phyloP scores from a whole-genome alignment of 441 rosid genomes.

The Syzygium syzygioides region DNA sequence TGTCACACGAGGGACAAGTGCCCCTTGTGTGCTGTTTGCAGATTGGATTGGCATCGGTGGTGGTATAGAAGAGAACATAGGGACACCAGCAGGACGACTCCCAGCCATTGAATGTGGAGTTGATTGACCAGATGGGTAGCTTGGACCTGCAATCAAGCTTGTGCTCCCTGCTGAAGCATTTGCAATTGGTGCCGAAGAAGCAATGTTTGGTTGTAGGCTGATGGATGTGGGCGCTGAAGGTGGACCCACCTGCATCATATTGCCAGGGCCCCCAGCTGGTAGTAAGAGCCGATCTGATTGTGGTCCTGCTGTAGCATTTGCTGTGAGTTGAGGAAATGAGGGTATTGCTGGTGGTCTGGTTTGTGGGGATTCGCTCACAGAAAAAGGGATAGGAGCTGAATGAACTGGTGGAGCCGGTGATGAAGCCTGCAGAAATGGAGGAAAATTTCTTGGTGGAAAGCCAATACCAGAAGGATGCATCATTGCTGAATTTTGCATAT shows the following conservation, averaged over 20 bases:
- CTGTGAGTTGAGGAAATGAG: slow-evolving; percentile 28
- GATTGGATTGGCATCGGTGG: slow-evolving; percentile 17
- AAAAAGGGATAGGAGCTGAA: slow-evolving; percentile 18
- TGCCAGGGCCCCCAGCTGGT: slow-evolving; percentile 28
- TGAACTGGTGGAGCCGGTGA: slow-evolving; percentile 24
- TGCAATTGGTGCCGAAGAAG: slow-evolving; percentile 17
- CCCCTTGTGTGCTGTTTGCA: slow-evolving; percentile 4
- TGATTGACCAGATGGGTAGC: slow-evolving; percentile 19
- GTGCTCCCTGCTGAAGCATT: slow-evolving; percentile 14
- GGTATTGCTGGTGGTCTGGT: slow-evolving; percentile 24
- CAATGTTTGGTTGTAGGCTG: slow-evolving; percentile 32
- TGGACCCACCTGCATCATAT: slow-evolving; percentile 33
- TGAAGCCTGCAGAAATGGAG: slow-evolving; percentile 31
- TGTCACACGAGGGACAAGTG: slow-evolving; percentile 13
- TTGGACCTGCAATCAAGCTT: slow-evolving; percentile 8
- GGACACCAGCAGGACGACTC: slow-evolving; percentile 20
- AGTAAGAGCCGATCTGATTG: slow-evolving; percentile 16
- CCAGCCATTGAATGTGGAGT: slow-evolving; percentile 6
- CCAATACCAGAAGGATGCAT: slow-evolving; percentile 24
- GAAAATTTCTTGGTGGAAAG: slow-evolving; percentile 32
- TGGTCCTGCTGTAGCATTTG: slow-evolving; percentile 22
- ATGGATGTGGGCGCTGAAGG: slow-evolving; percentile 24
- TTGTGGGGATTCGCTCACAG: slow-evolving; percentile 34
- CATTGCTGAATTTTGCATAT: slow-evolving; percentile 24
- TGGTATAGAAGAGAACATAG: slow-evolving; percentile 7